These are phyloP conservation scores for Rhizopogon salebrosus DNA, from an alignment of 768 basidiomycete genomes.

Conservation along the genomic window DNA sequence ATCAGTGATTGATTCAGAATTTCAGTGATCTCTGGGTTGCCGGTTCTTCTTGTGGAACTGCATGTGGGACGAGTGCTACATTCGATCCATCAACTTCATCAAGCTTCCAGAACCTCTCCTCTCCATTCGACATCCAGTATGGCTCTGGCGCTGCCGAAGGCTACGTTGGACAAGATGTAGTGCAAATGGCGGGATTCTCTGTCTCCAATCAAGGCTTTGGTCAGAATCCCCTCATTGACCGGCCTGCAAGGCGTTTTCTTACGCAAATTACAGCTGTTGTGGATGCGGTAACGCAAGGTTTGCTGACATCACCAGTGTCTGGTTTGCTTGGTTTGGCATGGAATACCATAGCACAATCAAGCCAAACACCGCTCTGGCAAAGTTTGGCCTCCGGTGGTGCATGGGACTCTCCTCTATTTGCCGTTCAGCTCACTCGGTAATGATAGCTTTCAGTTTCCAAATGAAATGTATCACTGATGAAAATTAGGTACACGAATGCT, in stretches of 20 bases:
- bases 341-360: constrained; percentile 36
- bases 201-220: constrained; percentile 43
- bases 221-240: constrained; percentile 1
- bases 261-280: constrained; percentile 29
- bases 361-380: constrained; percentile 48
- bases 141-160: constrained; percentile 46
- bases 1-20: constrained; percentile 24
- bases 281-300: constrained; percentile 27
- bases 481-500: constrained; percentile 39
- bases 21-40: constrained; percentile 48
- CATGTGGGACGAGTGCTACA: constrained; percentile 24
- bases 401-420: constrained; percentile 34
- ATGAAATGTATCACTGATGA: neutral
- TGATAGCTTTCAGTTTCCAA: neutral
- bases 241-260: neutral
- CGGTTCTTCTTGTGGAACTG: constrained; percentile 23
- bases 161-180: constrained; percentile 37
- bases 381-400: constrained; percentile 32
- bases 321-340: constrained; percentile 55
- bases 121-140: constrained; percentile 39
- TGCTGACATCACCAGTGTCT: constrained; percentile 41
- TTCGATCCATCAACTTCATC: constrained; percentile 33
- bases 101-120: constrained; percentile 30
- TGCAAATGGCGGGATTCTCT: constrained; percentile 48
- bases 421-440: constrained; percentile 41